These are phyloP conservation scores for Dactylonectria estremocensis DNA, from an alignment of 2,329 filamentous ascomycete genomes.

Conservation along the genomic window DNA sequence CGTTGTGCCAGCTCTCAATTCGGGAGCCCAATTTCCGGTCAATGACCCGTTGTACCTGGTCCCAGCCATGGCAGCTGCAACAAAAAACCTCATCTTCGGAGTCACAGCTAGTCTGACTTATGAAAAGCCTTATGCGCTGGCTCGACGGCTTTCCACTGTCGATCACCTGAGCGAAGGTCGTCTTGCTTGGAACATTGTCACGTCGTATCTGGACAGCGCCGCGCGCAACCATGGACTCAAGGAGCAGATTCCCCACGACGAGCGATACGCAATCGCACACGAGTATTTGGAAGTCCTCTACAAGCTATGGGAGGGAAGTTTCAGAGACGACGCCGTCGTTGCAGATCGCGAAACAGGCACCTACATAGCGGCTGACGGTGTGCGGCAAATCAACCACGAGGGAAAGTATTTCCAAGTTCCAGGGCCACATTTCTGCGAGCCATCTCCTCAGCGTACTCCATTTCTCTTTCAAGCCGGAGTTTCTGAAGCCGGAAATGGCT, in stretches of 20 bases:
- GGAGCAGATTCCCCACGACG: constrained; percentile 55
- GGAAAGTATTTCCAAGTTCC: constrained; percentile 49
- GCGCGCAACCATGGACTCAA: constrained; percentile 37
- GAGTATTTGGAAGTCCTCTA: constrained; percentile 31
- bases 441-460: constrained; percentile 5
- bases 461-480: constrained; percentile 33
- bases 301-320: constrained; percentile 34
- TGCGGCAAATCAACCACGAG: constrained; percentile 56
- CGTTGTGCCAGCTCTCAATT: constrained; percentile 46
- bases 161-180: constrained; percentile 55
- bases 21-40: constrained; percentile 60
- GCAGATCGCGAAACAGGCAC: constrained; percentile 18
- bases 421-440: constrained; percentile 61
- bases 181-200: constrained; percentile 66
- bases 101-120: constrained; percentile 56
- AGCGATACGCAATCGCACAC: constrained; percentile 33
- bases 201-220: constrained; percentile 52
- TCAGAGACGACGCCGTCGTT: constrained; percentile 28
- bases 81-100: constrained; percentile 59
- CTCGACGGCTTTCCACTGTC: constrained; percentile 53
- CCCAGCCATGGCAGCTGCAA: constrained; percentile 63
- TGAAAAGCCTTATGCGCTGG: constrained; percentile 53
- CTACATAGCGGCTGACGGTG: constrained; percentile 53
- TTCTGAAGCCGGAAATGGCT: constrained; percentile 28
- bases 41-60: constrained; percentile 56